These are phyloP conservation scores for Cryptosporidium meleagridis DNA, from an alignment of 169 alveolate genomes.

Conservation along the genomic window DNA sequence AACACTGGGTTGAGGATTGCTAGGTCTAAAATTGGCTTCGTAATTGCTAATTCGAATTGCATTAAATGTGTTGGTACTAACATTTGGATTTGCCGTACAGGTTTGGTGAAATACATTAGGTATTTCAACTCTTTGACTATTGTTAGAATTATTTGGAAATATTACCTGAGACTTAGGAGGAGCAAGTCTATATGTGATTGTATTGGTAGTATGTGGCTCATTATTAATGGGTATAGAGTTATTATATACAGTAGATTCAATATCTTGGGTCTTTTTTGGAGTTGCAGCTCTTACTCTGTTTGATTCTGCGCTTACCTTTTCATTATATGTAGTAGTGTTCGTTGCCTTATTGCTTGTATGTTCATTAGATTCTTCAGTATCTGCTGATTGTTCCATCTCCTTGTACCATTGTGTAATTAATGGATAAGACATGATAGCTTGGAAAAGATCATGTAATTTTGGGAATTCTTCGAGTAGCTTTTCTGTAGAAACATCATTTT, in stretches of 20 bases:
- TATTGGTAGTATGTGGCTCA: conserved; percentile 63
- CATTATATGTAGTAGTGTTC: not conserved
- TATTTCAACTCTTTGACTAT: conserved; percentile 7
- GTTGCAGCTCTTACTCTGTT: not conserved
- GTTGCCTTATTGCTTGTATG: conserved; percentile 4
- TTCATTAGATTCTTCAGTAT: not conserved
- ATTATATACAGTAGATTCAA: not conserved
- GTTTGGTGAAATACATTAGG: conserved; percentile 3
- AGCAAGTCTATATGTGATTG: conserved; percentile 64
- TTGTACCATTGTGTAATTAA: conserved; percentile 60
- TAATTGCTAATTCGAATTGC: conserved; percentile 38
- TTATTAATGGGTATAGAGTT: not conserved
- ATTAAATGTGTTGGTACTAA: conserved; percentile 19
- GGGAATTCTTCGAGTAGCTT: conserved; percentile 58
- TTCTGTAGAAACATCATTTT: conserved; percentile 27
- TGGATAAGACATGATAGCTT: conserved; percentile 61
- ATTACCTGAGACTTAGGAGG: conserved; percentile 72
- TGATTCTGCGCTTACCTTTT: not conserved
- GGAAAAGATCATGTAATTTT: conserved; percentile 16
- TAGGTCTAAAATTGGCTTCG: conserved; percentile 37
- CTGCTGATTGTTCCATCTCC: conserved; percentile 33
- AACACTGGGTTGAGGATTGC: conserved; percentile 59
- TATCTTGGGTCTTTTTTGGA: not conserved
- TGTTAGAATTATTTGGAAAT: conserved; percentile 43
- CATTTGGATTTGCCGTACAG: not conserved